These are phyloP conservation scores for Heterobasidion occidentale DNA, from an alignment of 1,284 basidiomycete species.

Conservation along the genomic window DNA sequence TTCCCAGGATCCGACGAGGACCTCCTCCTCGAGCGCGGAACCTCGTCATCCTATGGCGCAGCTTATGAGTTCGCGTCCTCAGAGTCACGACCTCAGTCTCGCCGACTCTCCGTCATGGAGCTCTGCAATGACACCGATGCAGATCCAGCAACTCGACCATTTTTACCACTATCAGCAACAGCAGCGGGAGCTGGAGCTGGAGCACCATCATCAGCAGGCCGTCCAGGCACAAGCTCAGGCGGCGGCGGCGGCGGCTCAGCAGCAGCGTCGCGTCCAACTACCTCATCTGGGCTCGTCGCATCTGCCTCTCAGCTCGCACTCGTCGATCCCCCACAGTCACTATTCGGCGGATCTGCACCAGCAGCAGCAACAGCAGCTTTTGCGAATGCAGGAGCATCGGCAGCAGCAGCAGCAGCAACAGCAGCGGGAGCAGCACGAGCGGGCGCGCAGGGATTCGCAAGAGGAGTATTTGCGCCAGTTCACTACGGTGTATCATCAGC, in stretches of 20 bases:
- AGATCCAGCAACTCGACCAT: constrained; percentile 28
- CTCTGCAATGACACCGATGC: constrained; percentile 64
- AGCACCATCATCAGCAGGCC: constrained; percentile 17
- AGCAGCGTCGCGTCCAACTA: constrained; percentile 4
- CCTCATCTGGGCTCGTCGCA: constrained; percentile 36
- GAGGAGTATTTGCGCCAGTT: constrained; percentile 25
- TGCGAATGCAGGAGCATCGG: constrained; percentile 16
- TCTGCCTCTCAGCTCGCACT: constrained; percentile 38
- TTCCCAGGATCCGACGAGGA: constrained; percentile 45
- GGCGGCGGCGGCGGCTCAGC: no score
- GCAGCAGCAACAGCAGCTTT: constrained; percentile 34
- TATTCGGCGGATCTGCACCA: constrained; percentile 36
- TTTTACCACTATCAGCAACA: constrained; percentile 20
- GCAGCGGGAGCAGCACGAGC: constrained; percentile 21
- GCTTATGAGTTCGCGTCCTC: constrained; percentile 32
- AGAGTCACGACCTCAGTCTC: constrained; percentile 66
- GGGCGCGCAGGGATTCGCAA: constrained; percentile 20
- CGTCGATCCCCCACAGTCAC: constrained; percentile 27
- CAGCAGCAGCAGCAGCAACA: constrained; percentile 12
- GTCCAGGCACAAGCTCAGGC: not conserved
- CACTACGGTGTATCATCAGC: constrained; percentile 15
- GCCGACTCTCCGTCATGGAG: constrained; percentile 76
- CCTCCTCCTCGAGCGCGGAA: constrained; percentile 15
- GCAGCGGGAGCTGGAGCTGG: constrained; percentile 17
- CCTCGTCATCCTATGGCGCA: constrained; percentile 17